Conservation (phyloP, 441 rosid genomes). For the Aleurites moluccanus region DNA sequence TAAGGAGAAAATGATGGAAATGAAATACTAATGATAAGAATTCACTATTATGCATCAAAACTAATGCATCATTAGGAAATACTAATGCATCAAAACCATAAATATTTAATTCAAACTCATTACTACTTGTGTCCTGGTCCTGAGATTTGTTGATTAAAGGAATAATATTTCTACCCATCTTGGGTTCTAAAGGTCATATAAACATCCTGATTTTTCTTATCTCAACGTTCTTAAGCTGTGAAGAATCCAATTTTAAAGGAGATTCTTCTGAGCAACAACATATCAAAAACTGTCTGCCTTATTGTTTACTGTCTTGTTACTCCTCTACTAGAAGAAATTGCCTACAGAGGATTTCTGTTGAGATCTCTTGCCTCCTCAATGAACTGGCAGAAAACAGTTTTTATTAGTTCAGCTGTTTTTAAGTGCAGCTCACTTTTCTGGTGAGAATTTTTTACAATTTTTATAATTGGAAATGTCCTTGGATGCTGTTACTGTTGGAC, state of each 20-base stretch:
- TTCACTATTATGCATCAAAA: not conserved
- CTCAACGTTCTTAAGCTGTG: conserved; percentile 41
- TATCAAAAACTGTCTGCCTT: conserved; percentile 50
- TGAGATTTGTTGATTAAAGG: not conserved
- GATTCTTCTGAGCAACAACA: conserved; percentile 51
- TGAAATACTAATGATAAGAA: not conserved
- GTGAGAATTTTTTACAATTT: conserved; percentile 58
- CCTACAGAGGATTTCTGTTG: conserved; percentile 79
- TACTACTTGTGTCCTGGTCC: not conserved
- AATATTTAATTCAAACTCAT: not conserved
- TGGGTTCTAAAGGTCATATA: not conserved
- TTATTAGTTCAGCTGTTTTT: conserved; percentile 62
- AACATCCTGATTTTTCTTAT: not conserved
- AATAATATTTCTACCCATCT: not conserved
- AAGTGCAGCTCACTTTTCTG: conserved; percentile 77
- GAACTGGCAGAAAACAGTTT: conserved; percentile 63
- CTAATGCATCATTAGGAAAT: not conserved
- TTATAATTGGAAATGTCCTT: conserved; percentile 60
- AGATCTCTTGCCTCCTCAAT: conserved; percentile 53
- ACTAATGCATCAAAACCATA: not conserved
- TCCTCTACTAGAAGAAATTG: conserved; percentile 71
- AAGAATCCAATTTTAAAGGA: conserved; percentile 49
- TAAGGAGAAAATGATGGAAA: not conserved
- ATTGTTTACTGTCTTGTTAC: conserved; percentile 58
- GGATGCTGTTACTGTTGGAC: conserved; percentile 78